phyloP scores from a whole-genome alignment of 2,329 filamentous ascomycete species.

The Verticillium longisporum region DNA sequence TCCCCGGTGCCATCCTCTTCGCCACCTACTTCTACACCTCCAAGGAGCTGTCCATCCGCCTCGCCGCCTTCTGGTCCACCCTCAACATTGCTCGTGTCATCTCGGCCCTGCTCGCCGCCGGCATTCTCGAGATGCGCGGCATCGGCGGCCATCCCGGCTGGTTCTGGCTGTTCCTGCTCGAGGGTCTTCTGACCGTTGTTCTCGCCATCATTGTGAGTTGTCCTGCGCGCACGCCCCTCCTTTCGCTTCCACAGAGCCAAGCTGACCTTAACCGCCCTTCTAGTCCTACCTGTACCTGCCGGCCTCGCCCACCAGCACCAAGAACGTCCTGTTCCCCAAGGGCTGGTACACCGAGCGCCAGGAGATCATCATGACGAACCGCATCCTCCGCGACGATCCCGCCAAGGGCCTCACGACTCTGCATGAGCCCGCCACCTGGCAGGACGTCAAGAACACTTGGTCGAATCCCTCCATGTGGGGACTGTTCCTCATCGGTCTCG shows the following conservation, averaged over 20 bases:
- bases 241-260: neutral
- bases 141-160: slow-evolving; percentile 40
- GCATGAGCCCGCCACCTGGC: slow-evolving; percentile 32
- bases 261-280: no score
- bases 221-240: neutral
- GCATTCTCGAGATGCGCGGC: slow-evolving; percentile 42
- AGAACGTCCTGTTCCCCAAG: slow-evolving; percentile 51
- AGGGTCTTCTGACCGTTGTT: slow-evolving; percentile 38
- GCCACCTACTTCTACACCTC: slow-evolving; percentile 68
- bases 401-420: slow-evolving; percentile 43
- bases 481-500: slow-evolving; percentile 40
- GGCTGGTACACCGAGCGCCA: slow-evolving; percentile 62
- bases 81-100: slow-evolving; percentile 35
- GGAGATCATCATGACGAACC: slow-evolving; percentile 64
- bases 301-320: slow-evolving; percentile 59
- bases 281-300: slow-evolving; percentile 53
- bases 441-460: slow-evolving; percentile 37
- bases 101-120: slow-evolving; percentile 39
- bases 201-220: slow-evolving; percentile 36
- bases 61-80: slow-evolving; percentile 62
- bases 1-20: slow-evolving; percentile 56
- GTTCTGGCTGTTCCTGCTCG: slow-evolving; percentile 45
- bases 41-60: slow-evolving; percentile 56
- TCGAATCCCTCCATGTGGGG: slow-evolving; percentile 41
- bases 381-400: slow-evolving; percentile 45